Percentiles rank a stretch among this genome's conserved stretches.
phyloP scores from a whole-genome alignment of 164 flowering plant species.

The Protea cynaroides region DNA sequence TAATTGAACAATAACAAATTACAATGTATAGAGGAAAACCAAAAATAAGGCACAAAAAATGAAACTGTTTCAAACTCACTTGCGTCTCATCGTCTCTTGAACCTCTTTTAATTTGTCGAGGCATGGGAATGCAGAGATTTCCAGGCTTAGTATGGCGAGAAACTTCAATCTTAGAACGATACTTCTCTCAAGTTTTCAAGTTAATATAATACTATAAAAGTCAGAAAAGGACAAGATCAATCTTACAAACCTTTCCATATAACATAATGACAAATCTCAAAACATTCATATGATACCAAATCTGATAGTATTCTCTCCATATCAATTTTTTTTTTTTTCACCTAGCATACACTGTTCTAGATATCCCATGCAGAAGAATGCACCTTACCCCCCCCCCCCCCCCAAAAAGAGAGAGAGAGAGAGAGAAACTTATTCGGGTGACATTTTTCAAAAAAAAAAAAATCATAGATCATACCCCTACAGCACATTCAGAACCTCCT shows the following conservation, averaged over 20 bases:
- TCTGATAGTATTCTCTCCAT: background rate
- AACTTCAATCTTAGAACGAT: conserved; percentile 28
- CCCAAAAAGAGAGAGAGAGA: too few relatives aligned
- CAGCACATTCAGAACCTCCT: too few relatives aligned
- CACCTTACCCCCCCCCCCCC: too few relatives aligned
- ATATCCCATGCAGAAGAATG: too few relatives aligned
- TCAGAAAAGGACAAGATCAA: conserved; percentile 1
- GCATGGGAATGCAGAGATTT: background rate
- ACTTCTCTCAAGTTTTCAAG: conserved; percentile 25
- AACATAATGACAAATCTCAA: background rate
- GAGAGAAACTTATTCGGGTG: too few relatives aligned
- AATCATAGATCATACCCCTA: too few relatives aligned
- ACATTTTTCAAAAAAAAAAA: too few relatives aligned
- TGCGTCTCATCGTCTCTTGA: conserved; percentile 9
- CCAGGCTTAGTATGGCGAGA: conserved; percentile 12
- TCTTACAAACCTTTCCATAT: background rate
- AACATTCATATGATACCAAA: background rate
- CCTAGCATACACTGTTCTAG: too few relatives aligned
- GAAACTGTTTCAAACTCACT: conserved; percentile 17
- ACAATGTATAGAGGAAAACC: background rate
- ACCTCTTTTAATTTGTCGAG: conserved; percentile 5
- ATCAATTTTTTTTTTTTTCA: background rate
- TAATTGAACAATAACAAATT: background rate
- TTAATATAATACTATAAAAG: conserved; percentile 25
- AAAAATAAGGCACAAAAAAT: background rate